Base-by-base conservation (phyloP, 2,329 filamentous ascomycete species). In the Aspergillus glaucus region DNA sequence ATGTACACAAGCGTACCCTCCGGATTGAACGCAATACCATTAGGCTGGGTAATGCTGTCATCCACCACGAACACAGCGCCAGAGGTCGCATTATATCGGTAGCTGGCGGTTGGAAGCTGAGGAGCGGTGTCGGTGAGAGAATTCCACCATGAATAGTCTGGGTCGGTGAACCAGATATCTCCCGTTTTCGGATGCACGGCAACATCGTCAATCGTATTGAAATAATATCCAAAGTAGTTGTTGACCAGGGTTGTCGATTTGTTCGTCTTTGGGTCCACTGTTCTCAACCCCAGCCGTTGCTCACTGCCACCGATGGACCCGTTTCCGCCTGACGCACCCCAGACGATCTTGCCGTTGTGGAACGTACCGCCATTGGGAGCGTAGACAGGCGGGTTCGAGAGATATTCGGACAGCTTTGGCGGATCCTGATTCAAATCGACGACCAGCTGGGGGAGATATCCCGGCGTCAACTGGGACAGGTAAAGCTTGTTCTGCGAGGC, bases 141-240 rank as follows among this genome's bases (percentile, higher is more conserved):
- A 47, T 63, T 66, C 53, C 63, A 68, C 61, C 65, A 72, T 19
- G 57, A 63, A 51, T 72, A 71, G 36, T 63, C 57, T 6, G 72
- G 69, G 53, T 77, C 75, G 1, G 75, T 77, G 61, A 78, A 77
- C 73, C 75, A 78, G 39, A 78, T 62, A 39, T 75, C 70, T 43
- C 72, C 72, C 1, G 68, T 70, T 15, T 45, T 75, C 71, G 60
- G 74, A 72, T 57, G 68, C 6, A 55, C 54, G 1, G 48, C 48
- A 17, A 56, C 43, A 37, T 56, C 54, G 6, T 56, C 52, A 24
- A 56, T 48, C 4, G 52, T 56, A 37, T 54, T 56, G 43, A 56
- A 56, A 41, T 56, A 56, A 39, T 48, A 70, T 24, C 75, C 75
- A 44, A 70, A 72, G 59, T 69, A 77, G 55, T 70, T 74, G 50